These are phyloP conservation scores for Ramalina intermedia DNA, from an alignment of 495 filamentous ascomycete species.

Conservation along the genomic window DNA sequence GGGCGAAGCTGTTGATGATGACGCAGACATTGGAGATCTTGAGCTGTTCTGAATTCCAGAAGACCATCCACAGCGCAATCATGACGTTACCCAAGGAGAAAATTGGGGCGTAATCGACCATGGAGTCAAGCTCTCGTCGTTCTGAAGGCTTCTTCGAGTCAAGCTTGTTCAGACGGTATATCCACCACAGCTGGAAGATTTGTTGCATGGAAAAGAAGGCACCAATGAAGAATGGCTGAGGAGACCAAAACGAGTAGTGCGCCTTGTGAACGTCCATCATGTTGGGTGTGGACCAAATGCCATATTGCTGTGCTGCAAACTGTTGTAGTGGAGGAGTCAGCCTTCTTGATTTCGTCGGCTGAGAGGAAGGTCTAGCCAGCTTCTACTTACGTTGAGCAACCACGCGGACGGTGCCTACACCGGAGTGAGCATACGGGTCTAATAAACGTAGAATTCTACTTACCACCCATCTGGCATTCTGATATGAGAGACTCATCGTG, in stretches of 20 bases:
- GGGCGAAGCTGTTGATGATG: slow-evolving; percentile 31
- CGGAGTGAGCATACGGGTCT: too few species aligned
- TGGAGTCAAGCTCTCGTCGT: slow-evolving; percentile 19
- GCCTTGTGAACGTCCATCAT: slow-evolving; percentile 36
- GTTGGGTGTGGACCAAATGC: slow-evolving; percentile 29
- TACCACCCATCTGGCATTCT: slow-evolving; percentile 24
- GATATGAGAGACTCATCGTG: slow-evolving; percentile 25
- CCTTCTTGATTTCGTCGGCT: background rate
- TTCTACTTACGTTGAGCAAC: too few species aligned
- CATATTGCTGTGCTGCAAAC: slow-evolving; percentile 34
- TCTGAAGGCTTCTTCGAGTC: slow-evolving; percentile 20
- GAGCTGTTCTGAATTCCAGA: slow-evolving; percentile 33
- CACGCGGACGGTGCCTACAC: too few species aligned
- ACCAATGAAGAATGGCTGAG: slow-evolving; percentile 37
- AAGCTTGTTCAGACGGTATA: slow-evolving; percentile 32
- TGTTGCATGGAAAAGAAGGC: slow-evolving; percentile 42
- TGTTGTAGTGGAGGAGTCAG: slow-evolving; percentile 24
- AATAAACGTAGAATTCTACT: background rate
- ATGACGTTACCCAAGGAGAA: slow-evolving; percentile 36
- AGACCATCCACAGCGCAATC: slow-evolving; percentile 44
- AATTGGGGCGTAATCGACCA: slow-evolving; percentile 29
- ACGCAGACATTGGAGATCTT: slow-evolving; percentile 34
- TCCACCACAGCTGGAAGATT: slow-evolving; percentile 35
- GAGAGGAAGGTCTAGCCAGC: too few species aligned
- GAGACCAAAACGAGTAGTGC: slow-evolving; percentile 36